Evolutionary conservation across 345 rosid species (phyloP).

Genomic region (Crucihimalaya himalaica): DNA sequence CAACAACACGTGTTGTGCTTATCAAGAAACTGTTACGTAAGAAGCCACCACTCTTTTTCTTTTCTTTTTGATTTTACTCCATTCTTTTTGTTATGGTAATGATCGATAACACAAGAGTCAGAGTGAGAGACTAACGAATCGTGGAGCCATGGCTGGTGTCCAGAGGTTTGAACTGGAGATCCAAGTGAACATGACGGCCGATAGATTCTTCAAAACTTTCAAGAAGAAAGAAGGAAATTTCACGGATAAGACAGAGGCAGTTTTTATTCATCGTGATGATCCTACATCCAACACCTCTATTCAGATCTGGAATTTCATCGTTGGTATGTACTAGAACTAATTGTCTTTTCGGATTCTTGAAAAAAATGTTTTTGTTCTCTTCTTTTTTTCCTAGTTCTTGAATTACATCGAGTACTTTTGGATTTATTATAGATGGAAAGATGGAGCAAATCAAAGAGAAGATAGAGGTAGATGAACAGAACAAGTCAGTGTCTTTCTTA

Average conservation of each 20-base stretch:
- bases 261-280: constrained; percentile 29
- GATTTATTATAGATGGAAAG: constrained; percentile 21
- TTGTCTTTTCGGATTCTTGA: constrained; percentile 7
- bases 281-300: constrained; percentile 22
- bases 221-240: constrained; percentile 31
- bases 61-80: not conserved
- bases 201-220: constrained; percentile 29
- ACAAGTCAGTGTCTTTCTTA: constrained; percentile 26
- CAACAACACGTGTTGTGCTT: not conserved
- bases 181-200: constrained; percentile 34
- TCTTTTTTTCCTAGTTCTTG: not conserved
- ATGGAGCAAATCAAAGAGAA: constrained; percentile 34
- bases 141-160: constrained; percentile 6
- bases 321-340: not conserved
- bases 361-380: not conserved
- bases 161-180: constrained; percentile 28
- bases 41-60: not conserved
- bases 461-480: constrained; percentile 29
- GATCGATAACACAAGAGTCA: not conserved
- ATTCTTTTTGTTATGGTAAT: not conserved
- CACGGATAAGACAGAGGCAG: constrained; percentile 31
- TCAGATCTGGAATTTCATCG: constrained; percentile 31
- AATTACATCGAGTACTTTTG: not conserved
- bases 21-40: not conserved
- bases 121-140: not conserved